phyloP scores from a whole-genome alignment of 2,329 filamentous ascomycete species.

The Cladosporium sp. region DNA sequence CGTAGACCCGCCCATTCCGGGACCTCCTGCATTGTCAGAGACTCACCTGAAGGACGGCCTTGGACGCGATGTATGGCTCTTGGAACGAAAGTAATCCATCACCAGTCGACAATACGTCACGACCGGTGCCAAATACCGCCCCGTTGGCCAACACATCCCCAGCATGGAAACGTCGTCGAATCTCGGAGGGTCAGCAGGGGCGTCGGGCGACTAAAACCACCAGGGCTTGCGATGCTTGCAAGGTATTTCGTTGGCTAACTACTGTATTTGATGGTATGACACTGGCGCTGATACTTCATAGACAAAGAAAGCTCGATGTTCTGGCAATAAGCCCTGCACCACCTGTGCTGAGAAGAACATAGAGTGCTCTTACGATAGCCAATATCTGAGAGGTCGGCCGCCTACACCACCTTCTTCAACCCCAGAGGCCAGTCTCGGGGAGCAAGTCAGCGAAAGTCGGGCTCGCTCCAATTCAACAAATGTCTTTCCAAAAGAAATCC shows the following conservation, averaged over 20 bases:
- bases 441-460: background rate
- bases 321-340: conserved; percentile 33
- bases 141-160: conserved; percentile 3
- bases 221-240: conserved; percentile 12
- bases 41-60: no score
- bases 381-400: conserved; percentile 42
- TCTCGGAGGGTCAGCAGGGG: conserved; percentile 7
- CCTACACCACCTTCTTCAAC: conserved; percentile 34
- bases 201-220: conserved; percentile 12
- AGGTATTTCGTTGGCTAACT: background rate
- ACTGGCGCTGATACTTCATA: background rate
- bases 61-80: background rate
- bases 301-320: conserved; percentile 32
- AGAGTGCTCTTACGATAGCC: conserved; percentile 43
- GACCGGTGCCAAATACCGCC: conserved; percentile 5
- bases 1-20: background rate
- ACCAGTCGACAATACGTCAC: background rate
- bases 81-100: conserved; percentile 5
- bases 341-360: conserved; percentile 26
- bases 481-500: no score
- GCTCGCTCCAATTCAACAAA: no score
- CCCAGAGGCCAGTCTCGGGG: conserved; percentile 2
- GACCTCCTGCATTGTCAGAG: background rate
- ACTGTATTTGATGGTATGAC: background rate
- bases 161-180: conserved; percentile 8